phyloP scores from a whole-genome alignment of 139 green algal species.

The Microglena sp. region DNA sequence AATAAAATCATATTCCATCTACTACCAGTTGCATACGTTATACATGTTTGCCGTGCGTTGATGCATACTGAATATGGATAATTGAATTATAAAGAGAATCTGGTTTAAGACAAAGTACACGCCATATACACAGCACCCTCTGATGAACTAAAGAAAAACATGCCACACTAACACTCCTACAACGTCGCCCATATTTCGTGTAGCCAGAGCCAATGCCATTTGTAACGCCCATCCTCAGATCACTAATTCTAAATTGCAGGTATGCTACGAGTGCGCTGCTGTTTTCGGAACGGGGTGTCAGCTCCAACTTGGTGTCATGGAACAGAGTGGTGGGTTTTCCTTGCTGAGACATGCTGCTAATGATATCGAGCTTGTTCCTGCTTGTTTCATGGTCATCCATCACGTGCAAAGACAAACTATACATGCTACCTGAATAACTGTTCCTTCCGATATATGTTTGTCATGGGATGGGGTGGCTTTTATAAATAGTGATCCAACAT shows the following conservation, averaged over 20 bases:
- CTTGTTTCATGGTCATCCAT: too few relatives aligned
- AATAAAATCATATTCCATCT: neutral
- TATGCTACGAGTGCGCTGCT: slow-evolving; percentile 80
- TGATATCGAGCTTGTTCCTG: too few relatives aligned
- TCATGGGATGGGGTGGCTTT: neutral
- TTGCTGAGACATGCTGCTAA: too few relatives aligned
- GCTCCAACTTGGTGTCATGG: slow-evolving; percentile 67
- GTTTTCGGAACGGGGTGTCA: slow-evolving; percentile 72
- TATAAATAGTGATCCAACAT: too few relatives aligned
- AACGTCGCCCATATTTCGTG: neutral
- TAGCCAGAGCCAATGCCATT: slow-evolving; percentile 7
- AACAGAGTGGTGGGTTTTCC: slow-evolving; percentile 69
- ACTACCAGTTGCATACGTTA: neutral
- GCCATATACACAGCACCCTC: neutral
- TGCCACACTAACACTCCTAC: neutral
- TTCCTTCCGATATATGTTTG: neutral
- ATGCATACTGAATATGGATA: too few relatives aligned
- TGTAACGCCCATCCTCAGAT: slow-evolving; percentile 51
- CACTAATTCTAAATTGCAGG: slow-evolving; percentile 61
- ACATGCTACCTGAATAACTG: neutral
- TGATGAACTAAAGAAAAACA: neutral
- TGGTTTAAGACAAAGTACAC: neutral
- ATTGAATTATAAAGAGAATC: too few relatives aligned
- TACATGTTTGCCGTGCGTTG: neutral
- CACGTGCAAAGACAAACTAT: neutral